Evolutionary conservation across 2,329 filamentous ascomycete species (phyloP).

Genomic region (Sclerotinia borealis): DNA sequence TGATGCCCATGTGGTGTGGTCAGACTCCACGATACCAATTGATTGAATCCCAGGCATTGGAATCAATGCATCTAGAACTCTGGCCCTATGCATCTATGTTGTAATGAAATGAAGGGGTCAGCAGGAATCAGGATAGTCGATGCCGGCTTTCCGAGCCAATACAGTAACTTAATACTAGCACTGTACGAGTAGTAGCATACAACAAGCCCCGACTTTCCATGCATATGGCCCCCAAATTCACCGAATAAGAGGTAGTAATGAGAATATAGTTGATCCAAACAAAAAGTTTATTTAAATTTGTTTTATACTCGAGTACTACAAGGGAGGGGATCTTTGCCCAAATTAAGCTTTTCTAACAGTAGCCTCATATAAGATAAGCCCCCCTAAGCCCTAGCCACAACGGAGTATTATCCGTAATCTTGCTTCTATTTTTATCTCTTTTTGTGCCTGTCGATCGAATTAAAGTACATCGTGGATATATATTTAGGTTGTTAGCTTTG

Average conservation of each 20-base stretch:
- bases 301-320: too few species aligned
- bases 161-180: too few species aligned
- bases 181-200: too few species aligned
- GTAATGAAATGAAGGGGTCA: not conserved
- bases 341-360: slow-evolving; percentile 5
- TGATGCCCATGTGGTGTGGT: not conserved
- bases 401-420: not conserved
- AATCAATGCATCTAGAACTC: not conserved
- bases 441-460: not conserved
- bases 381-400: slow-evolving; percentile 1
- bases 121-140: not conserved
- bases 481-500: not conserved
- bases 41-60: not conserved
- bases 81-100: not conserved
- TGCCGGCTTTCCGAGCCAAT: not conserved
- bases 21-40: not conserved
- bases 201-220: not conserved
- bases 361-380: slow-evolving; percentile 1
- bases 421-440: not conserved
- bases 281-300: not conserved
- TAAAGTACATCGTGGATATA: too few species aligned
- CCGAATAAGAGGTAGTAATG: not conserved
- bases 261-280: not conserved
- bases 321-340: not conserved
- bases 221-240: not conserved